Conservation (phyloP, 306 rosid species). For the Neltuma alba region DNA sequence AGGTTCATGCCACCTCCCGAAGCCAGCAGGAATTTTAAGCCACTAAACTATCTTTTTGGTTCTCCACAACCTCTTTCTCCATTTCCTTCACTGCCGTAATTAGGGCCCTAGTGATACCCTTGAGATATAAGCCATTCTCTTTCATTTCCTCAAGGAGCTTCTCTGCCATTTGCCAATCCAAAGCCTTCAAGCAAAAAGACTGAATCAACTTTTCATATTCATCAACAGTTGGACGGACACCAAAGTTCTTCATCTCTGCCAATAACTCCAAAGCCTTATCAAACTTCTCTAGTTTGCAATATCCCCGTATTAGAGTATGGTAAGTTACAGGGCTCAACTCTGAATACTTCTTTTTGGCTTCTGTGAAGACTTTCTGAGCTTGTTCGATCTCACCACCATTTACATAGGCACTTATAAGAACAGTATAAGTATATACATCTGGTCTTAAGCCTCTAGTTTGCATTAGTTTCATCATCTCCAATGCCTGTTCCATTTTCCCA, state of each 20-base stretch:
- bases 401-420: constrained; percentile 68
- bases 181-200: constrained; percentile 75
- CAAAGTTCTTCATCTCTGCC: constrained; percentile 74
- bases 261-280: constrained; percentile 68
- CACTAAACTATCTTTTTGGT: constrained; percentile 32
- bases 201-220: constrained; percentile 84
- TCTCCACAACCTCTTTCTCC: constrained; percentile 56
- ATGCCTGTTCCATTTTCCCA: constrained; percentile 65
- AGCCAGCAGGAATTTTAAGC: neutral
- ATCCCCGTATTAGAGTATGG: constrained; percentile 77
- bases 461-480: constrained; percentile 63
- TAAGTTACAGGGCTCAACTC: constrained; percentile 63
- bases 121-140: constrained; percentile 64
- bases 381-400: constrained; percentile 82
- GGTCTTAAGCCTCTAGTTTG: constrained; percentile 82
- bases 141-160: constrained; percentile 79
- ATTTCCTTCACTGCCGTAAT: constrained; percentile 82
- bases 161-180: constrained; percentile 79
- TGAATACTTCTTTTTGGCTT: constrained; percentile 73
- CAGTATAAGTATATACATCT: constrained; percentile 73
- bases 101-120: constrained; percentile 71
- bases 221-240: constrained; percentile 58
- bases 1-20: neutral
- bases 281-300: constrained; percentile 76
- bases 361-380: constrained; percentile 58